Percentiles rank a stretch among this genome's conserved stretches.
These are phyloP conservation scores for Psidium guajava DNA, from an alignment of 345 rosid genomes.

Conservation along the genomic window DNA sequence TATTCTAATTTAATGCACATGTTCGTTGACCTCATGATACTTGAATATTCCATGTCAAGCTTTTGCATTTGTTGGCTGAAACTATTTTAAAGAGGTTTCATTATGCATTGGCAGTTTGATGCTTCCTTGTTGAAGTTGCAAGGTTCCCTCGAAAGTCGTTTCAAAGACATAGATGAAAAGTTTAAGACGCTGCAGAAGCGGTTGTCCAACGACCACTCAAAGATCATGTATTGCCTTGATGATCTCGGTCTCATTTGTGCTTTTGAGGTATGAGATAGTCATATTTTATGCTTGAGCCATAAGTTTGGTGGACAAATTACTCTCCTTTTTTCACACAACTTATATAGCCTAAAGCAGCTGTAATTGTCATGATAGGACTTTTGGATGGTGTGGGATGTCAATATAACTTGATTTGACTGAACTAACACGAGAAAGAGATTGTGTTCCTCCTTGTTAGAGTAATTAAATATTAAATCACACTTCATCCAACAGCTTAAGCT, in stretches of 20 bases:
- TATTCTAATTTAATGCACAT: conserved; percentile 7
- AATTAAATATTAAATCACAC: too few species aligned
- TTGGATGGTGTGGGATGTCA: background rate
- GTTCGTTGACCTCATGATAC: background rate
- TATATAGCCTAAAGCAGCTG: background rate
- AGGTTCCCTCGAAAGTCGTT: conserved; percentile 19
- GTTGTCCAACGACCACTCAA: conserved; percentile 36
- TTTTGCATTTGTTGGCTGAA: background rate
- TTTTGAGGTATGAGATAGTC: conserved; percentile 45
- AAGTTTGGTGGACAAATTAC: background rate
- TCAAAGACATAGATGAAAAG: conserved; percentile 37
- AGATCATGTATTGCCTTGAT: conserved; percentile 68
- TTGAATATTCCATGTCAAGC: background rate
- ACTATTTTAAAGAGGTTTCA: conserved; percentile 5
- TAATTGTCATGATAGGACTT: background rate
- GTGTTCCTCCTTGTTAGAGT: background rate
- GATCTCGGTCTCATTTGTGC: conserved; percentile 82
- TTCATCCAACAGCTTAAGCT: too few species aligned
- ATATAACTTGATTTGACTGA: background rate
- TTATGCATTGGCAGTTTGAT: conserved; percentile 43
- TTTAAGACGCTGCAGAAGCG: conserved; percentile 26
- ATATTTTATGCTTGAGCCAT: background rate
- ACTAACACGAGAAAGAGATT: background rate
- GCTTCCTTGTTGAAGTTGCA: conserved; percentile 30
- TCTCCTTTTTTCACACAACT: background rate